Evolutionary conservation across 1,284 basidiomycete species (phyloP).

Genomic region (Prillingera fragicola): DNA sequence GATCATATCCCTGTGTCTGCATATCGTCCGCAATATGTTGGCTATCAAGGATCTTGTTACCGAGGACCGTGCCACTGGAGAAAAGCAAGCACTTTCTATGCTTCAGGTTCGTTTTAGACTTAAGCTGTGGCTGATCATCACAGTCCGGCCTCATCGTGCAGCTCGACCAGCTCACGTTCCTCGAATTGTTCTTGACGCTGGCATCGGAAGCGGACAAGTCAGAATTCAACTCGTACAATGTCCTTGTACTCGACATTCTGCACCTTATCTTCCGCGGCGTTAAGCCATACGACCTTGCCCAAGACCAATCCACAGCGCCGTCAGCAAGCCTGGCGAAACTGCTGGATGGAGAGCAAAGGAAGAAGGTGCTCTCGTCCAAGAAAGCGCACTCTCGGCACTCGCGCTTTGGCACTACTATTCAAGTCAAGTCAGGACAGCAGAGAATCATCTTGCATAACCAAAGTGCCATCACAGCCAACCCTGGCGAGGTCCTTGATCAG

Average conservation of each 20-base stretch:
- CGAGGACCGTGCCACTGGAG: conserved; percentile 62
- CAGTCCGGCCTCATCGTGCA: conserved; percentile 63
- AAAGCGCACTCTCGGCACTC: conserved; percentile 69
- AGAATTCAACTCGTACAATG: conserved; percentile 75
- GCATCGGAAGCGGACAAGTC: conserved; percentile 69
- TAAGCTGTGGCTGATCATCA: conserved; percentile 8
- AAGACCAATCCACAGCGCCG: conserved; percentile 64
- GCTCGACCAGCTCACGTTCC: conserved; percentile 65
- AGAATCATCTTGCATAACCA: conserved; percentile 71
- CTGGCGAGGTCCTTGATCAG: conserved; percentile 70
- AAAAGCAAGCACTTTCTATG: conserved; percentile 67
- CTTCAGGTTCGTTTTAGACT: conserved; percentile 55
- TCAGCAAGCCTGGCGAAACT: conserved; percentile 61
- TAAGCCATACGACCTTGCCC: conserved; percentile 58
- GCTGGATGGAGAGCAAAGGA: conserved; percentile 64
- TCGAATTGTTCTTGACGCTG: conserved; percentile 75
- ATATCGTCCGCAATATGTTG: conserved; percentile 81
- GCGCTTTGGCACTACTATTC: conserved; percentile 85
- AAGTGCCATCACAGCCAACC: conserved; percentile 67
- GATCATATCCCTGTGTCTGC: conserved; percentile 78
- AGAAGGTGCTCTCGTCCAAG: conserved; percentile 53
- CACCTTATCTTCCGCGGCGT: conserved; percentile 78
- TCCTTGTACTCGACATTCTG: conserved; percentile 80
- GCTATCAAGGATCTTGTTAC: conserved; percentile 77
- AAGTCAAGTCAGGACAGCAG: conserved; percentile 54